These are phyloP conservation scores for Penicillium riverlandense DNA, from an alignment of 495 filamentous ascomycete species.

Conservation along the genomic window DNA sequence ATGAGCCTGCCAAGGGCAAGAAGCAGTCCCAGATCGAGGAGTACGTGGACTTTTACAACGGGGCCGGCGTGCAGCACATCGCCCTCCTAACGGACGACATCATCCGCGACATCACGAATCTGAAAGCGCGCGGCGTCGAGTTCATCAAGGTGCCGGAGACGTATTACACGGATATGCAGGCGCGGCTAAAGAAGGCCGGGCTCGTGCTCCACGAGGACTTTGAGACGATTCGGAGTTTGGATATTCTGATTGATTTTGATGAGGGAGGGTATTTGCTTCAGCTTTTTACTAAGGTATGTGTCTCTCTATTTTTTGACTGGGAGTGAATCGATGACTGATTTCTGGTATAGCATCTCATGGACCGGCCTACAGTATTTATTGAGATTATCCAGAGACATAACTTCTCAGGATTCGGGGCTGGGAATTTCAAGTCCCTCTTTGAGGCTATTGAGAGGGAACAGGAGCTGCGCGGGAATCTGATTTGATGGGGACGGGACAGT, in stretches of 20 bases:
- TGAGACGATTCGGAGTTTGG: constrained; percentile 59
- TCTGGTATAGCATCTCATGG: constrained; percentile 63
- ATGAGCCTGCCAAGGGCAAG: constrained; percentile 84
- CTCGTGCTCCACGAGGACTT: constrained; percentile 65
- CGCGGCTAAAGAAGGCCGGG: constrained; percentile 50
- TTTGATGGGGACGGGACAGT: constrained; percentile 12
- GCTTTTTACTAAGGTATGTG: constrained; percentile 69
- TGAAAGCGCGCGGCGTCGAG: constrained; percentile 74
- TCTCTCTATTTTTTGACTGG: not conserved
- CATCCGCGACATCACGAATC: constrained; percentile 60
- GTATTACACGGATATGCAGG: constrained; percentile 73
- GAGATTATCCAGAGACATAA: constrained; percentile 88
- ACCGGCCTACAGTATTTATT: constrained; percentile 87
- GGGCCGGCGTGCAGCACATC: constrained; percentile 85
- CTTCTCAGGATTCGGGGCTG: constrained; percentile 84
- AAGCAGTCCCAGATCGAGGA: constrained; percentile 88
- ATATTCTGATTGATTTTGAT: constrained; percentile 89
- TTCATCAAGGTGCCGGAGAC: constrained; percentile 80
- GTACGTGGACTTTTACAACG: constrained; percentile 81
- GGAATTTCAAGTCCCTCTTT: constrained; percentile 91
- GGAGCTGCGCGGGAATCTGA: constrained; percentile 70
- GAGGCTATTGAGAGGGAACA: constrained; percentile 91
- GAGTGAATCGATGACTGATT: constrained; percentile 11
- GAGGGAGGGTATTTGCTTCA: constrained; percentile 79
- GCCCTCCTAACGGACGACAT: constrained; percentile 77